A percentile compares a stretch with the other conserved stretches of the same genome.
These are phyloP conservation scores for Russula olivacea DNA, from an alignment of 768 basidiomycete genomes.

Conservation along the genomic window DNA sequence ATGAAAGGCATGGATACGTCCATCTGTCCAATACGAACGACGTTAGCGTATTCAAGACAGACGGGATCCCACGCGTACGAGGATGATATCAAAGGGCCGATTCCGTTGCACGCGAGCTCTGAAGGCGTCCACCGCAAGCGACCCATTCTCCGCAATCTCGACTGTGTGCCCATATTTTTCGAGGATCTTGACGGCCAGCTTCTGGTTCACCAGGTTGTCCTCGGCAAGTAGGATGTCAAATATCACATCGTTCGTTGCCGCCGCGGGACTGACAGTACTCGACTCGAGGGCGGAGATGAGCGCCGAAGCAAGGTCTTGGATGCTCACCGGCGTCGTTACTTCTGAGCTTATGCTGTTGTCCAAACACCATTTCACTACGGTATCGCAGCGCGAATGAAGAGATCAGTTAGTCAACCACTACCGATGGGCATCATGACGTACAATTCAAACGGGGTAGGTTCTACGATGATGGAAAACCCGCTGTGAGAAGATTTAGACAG, in stretches of 20 bases:
- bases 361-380: constrained; percentile 78
- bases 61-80: constrained; percentile 48
- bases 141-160: constrained; percentile 97
- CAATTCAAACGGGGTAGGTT: too few relatives aligned
- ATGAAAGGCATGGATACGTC: constrained; percentile 98
- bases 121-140: constrained; percentile 87
- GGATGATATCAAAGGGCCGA: constrained; percentile 84
- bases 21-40: constrained; percentile 51
- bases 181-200: constrained; percentile 91
- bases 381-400: too few relatives aligned
- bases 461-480: too few relatives aligned
- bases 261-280: constrained; percentile 85
- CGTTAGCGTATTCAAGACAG: not conserved
- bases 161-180: constrained; percentile 95
- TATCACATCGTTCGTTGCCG: constrained; percentile 76
- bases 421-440: too few relatives aligned
- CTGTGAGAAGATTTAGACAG: too few relatives aligned
- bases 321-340: constrained; percentile 82
- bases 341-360: constrained; percentile 96
- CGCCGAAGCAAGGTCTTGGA: constrained; percentile 86
- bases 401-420: too few relatives aligned
- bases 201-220: constrained; percentile 94
- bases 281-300: constrained; percentile 92
- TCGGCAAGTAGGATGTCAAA: constrained; percentile 96
- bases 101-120: constrained; percentile 65